Evolutionary conservation across 179 eudicot genomes (phyloP), one percentile per base, ranked within the genome.

Genomic region (Beta lomatogona): DNA sequence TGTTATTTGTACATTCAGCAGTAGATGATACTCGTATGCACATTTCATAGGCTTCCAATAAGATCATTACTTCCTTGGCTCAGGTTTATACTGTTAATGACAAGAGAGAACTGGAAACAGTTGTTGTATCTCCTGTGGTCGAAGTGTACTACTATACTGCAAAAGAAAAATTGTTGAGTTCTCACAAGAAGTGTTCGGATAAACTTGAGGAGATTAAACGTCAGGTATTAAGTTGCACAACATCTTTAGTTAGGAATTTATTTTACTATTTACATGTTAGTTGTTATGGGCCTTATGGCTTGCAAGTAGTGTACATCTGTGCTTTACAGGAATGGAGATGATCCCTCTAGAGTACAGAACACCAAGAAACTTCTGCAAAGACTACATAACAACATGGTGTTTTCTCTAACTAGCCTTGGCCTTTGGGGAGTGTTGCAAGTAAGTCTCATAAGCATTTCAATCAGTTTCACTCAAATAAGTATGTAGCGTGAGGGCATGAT

Each of bases 71-170:
- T 55, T 79, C 36, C 61, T 48, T 72, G 75, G 61, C n/a, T 41
- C 83, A 97, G 99, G 94, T 97, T 81, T 90, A 91, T 83, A 85
- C 93, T 75, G 97, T 97, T 46, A 88, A 91, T 71, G 88, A 91
- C 77, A 94, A 87, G 83, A 83, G 81, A 64, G 97, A 97, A 80
- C 86, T 97, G 81, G 97, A 97, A 83, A 77, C 83, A 36, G 90
- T 90, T 90, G 92, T 97, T 44, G 82, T 89, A 59, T 89, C 95
- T 70, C 99, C 99, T 59, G 84, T 85, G 64, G 88, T 93, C 61
- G 88, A 82, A 70, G 77, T 90, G 74, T 89, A 93, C 86, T 82
- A 83, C 81, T 97, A 94, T 86, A 79, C 55, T 78, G 83, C 93
- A 53, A 81, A 69, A 53, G 55, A 72, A 71, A 77, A 81, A 48